Evolutionary conservation across 2,329 filamentous ascomycete genomes (phyloP), one percentile per base, ranked within the genome.

Genomic region (Escovopsis sp.): DNA sequence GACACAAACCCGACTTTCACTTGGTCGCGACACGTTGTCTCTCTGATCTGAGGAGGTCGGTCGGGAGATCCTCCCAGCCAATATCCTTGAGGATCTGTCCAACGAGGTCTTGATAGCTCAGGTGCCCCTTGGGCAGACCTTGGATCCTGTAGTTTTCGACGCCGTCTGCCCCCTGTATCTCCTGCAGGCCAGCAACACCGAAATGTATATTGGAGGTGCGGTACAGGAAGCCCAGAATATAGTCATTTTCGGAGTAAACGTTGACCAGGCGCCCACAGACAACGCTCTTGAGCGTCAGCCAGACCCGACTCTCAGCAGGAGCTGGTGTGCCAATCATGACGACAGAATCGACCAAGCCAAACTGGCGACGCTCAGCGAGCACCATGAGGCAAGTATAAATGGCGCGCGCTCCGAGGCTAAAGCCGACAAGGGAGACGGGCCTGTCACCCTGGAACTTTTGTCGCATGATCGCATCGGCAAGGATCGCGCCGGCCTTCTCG

Each of bases 251-350:
- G 1, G 85, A 93, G 58, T 81, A 95, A 4, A 91, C 86, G 52
- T 95, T 96, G 55, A 95, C 72, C n/a, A 95, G 68, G 19, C 87
- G 77, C 0, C 88, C 87, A 35, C 77, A 73, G 4, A 94, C 85
- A 3, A 89, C 83, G 45, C 77, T 81, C 48, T 84, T 79, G 55
- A 94, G 72, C 6, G 77, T 70, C 26, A 82, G 70, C 88, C 89
- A 95, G 42, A 84, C 77, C 7, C 72, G 68, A 2, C 71, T 72
- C 19, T 82, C 73, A 1, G 82, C 77, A 0, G 88, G 85, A 6
- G 80, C 80, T 0, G 89, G 87, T 0, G 83, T 73, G 2, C 89
- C 89, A 57, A 95, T 85, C 42, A 96, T 58, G 26, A 94, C 76
- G 2, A 82, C 88, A 32, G 82, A 85, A 55, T 96, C 89, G 11